Percentiles rank a stretch among this genome's conserved stretches.
These are phyloP conservation scores for Adansonia grandidieri DNA, from an alignment of 441 rosid species.

Conservation along the genomic window DNA sequence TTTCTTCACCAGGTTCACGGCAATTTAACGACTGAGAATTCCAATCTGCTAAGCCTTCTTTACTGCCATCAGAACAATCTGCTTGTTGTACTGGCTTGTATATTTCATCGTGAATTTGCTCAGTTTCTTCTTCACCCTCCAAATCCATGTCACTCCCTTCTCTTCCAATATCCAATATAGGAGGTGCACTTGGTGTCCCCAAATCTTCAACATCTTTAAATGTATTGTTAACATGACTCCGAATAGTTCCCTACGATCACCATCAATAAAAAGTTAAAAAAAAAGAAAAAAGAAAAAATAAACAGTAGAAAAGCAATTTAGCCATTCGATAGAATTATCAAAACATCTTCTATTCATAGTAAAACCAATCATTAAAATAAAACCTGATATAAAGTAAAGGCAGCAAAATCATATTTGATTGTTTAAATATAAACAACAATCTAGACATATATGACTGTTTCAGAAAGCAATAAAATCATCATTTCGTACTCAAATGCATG, in stretches of 20 bases:
- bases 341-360: neutral
- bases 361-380: neutral
- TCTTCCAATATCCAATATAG: conserved; percentile 60
- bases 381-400: neutral
- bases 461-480: neutral
- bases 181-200: conserved; percentile 96
- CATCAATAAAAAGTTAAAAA: neutral
- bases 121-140: conserved; percentile 45
- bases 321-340: neutral
- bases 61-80: conserved; percentile 35
- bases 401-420: neutral
- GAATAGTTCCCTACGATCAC: conserved; percentile 45
- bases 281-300: neutral
- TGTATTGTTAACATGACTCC: conserved; percentile 26
- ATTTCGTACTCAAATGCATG: neutral
- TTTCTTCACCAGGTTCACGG: conserved; percentile 48
- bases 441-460: neutral
- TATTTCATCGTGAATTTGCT: conserved; percentile 38
- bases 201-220: conserved; percentile 51
- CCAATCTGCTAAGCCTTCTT: conserved; percentile 36
- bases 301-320: neutral
- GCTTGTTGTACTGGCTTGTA: conserved; percentile 39
- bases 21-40: conserved; percentile 38
- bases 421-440: neutral
- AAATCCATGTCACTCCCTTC: conserved; percentile 46